Percentiles rank a stretch among this genome's conserved stretches.
Conservation (phyloP, 768 basidiomycete genomes). For the Mycena filopes region DNA sequence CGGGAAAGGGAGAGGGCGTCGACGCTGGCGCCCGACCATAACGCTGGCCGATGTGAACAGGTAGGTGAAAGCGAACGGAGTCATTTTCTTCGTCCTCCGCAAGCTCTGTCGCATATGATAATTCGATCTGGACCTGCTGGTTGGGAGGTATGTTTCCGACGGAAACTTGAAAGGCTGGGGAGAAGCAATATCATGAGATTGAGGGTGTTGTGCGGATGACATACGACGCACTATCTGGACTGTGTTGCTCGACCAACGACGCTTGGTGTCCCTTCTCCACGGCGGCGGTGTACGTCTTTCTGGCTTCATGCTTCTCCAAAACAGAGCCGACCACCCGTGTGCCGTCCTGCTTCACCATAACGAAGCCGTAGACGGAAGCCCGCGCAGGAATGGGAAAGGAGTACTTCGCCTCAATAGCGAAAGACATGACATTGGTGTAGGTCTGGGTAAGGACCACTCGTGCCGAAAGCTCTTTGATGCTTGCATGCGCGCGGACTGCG, state of each 20-base stretch:
- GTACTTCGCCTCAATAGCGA: too few species aligned
- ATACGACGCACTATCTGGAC: background rate
- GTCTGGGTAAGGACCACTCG: slow-evolving; percentile 24
- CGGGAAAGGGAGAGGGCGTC: background rate
- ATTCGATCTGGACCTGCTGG: too few species aligned
- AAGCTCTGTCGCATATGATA: too few species aligned
- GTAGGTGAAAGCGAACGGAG: too few species aligned
- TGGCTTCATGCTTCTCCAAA: slow-evolving; percentile 14
- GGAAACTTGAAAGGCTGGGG: slow-evolving; percentile 10
- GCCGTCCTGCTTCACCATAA: slow-evolving; percentile 6
- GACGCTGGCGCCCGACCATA: too few species aligned
- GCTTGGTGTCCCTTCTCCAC: slow-evolving; percentile 12
- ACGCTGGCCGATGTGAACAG: too few species aligned
- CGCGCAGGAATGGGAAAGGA: too few species aligned
- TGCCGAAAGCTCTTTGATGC: slow-evolving; percentile 27
- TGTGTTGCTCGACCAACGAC: background rate
- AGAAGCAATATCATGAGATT: too few species aligned
- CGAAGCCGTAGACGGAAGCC: background rate
- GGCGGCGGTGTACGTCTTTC: slow-evolving; percentile 7
- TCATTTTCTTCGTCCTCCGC: too few species aligned
- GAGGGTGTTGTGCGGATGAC: too few species aligned
- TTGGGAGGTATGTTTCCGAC: slow-evolving; percentile 10
- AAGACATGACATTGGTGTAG: too few species aligned
- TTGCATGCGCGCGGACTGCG: slow-evolving; percentile 13
- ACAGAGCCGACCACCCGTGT: slow-evolving; percentile 11